A percentile compares a stretch with the other conserved stretches of the same genome.
These are phyloP conservation scores for Mucor irregularis DNA, from an alignment of 371 early-diverging fungal species.

Conservation along the genomic window DNA sequence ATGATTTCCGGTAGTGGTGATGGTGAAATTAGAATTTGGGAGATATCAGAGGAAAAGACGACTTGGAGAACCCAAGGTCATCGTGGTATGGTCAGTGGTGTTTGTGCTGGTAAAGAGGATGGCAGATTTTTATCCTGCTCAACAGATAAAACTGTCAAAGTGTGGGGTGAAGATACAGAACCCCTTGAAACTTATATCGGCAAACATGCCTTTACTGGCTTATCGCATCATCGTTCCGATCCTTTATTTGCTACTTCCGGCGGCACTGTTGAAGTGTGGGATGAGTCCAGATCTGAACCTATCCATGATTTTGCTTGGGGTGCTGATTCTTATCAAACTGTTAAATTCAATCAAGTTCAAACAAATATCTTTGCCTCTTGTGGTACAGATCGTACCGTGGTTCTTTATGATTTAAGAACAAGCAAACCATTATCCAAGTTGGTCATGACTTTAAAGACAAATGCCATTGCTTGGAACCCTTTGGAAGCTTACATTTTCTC, in stretches of 20 bases:
- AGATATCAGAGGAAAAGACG: slow-evolving; percentile 68
- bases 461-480: slow-evolving; percentile 97
- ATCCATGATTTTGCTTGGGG: slow-evolving; percentile 88
- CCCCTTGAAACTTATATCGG: slow-evolving; percentile 78
- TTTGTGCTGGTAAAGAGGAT: slow-evolving; percentile 66
- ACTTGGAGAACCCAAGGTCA: slow-evolving; percentile 80
- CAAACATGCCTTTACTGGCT: slow-evolving; percentile 76
- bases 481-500: slow-evolving; percentile 95
- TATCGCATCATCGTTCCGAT: slow-evolving; percentile 82
- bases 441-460: slow-evolving; percentile 76
- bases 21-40: slow-evolving; percentile 91
- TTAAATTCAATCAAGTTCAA: slow-evolving; percentile 95
- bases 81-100: slow-evolving; percentile 79
- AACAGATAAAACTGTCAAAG: slow-evolving; percentile 84
- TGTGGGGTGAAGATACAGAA: slow-evolving; percentile 70
- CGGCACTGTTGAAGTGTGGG: slow-evolving; percentile 90
- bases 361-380: slow-evolving; percentile 87
- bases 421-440: slow-evolving; percentile 78
- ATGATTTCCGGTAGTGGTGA: slow-evolving; percentile 93
- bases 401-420: slow-evolving; percentile 92
- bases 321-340: slow-evolving; percentile 89
- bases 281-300: slow-evolving; percentile 86
- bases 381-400: slow-evolving; percentile 90
- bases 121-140: slow-evolving; percentile 84
- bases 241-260: slow-evolving; percentile 88